Conservation (phyloP, 768 basidiomycete species). For the Leccinum subtestaceum region DNA sequence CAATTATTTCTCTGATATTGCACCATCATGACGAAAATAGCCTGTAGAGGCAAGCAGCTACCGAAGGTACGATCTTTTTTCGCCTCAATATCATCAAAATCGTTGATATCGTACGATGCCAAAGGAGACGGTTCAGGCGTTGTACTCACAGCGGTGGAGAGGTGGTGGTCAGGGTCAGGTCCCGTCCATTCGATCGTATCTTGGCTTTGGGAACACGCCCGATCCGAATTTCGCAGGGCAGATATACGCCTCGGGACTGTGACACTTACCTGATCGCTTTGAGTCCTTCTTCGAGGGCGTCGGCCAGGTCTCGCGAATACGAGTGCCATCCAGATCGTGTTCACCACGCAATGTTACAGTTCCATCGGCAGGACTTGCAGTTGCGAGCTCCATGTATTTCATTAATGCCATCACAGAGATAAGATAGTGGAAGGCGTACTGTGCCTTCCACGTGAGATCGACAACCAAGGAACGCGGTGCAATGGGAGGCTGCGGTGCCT, state of each 20-base stretch:
- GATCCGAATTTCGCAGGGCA: background rate
- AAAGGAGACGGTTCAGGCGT: background rate
- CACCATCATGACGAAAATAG: slow-evolving; percentile 41
- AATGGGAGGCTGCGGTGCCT: slow-evolving; percentile 14
- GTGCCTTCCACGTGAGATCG: slow-evolving; percentile 30
- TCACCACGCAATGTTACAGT: background rate
- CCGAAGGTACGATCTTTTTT: slow-evolving; percentile 24
- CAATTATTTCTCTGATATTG: slow-evolving; percentile 43
- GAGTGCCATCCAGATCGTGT: slow-evolving; percentile 38
- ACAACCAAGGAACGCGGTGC: slow-evolving; percentile 28
- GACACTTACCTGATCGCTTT: slow-evolving; percentile 35
- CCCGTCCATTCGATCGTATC: slow-evolving; percentile 54
- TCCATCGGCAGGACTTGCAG: background rate
- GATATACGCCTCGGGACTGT: background rate
- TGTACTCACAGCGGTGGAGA: slow-evolving; percentile 54
- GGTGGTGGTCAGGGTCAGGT: slow-evolving; percentile 59
- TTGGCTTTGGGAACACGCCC: slow-evolving; percentile 36
- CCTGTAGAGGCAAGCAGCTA: slow-evolving; percentile 25
- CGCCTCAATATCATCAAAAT: background rate
- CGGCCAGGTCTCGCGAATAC: slow-evolving; percentile 32
- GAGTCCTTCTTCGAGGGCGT: slow-evolving; percentile 35
- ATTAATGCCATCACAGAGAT: slow-evolving; percentile 20
- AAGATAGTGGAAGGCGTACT: slow-evolving; percentile 28
- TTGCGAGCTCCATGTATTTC: slow-evolving; percentile 19
- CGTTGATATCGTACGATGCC: background rate